A percentile compares a stretch with the other conserved stretches of the same genome.
Evolutionary conservation across 352 stramenopile genomes (phyloP).

Genomic region (Phytophthora ramorum): DNA sequence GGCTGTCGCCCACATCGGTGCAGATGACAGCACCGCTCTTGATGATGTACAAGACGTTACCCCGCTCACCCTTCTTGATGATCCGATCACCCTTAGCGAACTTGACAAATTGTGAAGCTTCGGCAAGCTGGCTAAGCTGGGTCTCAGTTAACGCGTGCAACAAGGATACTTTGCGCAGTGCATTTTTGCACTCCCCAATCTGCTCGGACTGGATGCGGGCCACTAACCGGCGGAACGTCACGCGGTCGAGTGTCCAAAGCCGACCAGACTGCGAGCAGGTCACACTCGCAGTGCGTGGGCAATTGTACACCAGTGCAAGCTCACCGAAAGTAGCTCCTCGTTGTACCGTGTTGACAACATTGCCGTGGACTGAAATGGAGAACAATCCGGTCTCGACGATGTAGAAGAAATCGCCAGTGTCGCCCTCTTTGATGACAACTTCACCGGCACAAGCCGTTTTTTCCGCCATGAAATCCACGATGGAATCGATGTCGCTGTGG

Average conservation of each 20-base stretch:
- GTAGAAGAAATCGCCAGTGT: conserved; percentile 84
- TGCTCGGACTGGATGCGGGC: conserved; percentile 77
- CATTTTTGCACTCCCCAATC: conserved; percentile 69
- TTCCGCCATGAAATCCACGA: conserved; percentile 61
- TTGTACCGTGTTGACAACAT: conserved; percentile 76
- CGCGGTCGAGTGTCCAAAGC: conserved; percentile 88
- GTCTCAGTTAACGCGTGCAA: conserved; percentile 62
- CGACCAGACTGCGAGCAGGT: conserved; percentile 49
- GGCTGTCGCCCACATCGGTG: conserved; percentile 58
- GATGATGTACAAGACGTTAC: conserved; percentile 90
- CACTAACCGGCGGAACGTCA: conserved; percentile 88
- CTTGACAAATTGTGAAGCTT: conserved; percentile 71
- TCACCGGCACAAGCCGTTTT: conserved; percentile 46
- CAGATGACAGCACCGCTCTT: conserved; percentile 73
- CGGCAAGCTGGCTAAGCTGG: conserved; percentile 65
- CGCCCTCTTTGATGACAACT: conserved; percentile 68
- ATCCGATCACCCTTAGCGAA: conserved; percentile 80
- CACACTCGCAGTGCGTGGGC: conserved; percentile 93
- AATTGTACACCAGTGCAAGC: conserved; percentile 96
- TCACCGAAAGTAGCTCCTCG: conserved; percentile 94
- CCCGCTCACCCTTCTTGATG: conserved; percentile 82
- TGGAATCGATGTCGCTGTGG: conserved; percentile 53
- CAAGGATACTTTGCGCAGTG: conserved; percentile 62
- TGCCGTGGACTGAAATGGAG: conserved; percentile 86
- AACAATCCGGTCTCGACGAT: conserved; percentile 86